Percentiles rank a stretch among this genome's conserved stretches.
phyloP scores from a whole-genome alignment of 352 stramenopile species.

The Phytophthora idaei region DNA sequence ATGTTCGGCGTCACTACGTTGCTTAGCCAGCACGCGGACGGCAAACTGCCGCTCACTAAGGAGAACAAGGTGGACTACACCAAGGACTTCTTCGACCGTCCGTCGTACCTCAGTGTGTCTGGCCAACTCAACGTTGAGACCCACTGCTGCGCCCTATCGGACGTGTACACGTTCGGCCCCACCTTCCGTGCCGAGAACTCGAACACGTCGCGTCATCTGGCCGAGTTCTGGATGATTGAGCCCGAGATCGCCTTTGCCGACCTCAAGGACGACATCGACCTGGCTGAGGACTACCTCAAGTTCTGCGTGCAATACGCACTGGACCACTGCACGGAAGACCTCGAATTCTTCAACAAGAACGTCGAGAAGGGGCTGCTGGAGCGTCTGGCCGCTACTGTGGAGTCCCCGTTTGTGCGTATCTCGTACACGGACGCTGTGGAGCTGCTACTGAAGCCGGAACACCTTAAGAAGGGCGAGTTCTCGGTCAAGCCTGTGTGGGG shows the following conservation, averaged over 20 bases:
- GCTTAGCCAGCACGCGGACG: constrained; percentile 80
- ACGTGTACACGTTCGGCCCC: constrained; percentile 98
- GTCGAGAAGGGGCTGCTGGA: constrained; percentile 90
- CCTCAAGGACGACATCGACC: constrained; percentile 93
- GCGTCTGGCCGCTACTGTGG: constrained; percentile 54
- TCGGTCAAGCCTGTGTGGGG: constrained; percentile 92
- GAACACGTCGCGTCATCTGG: constrained; percentile 97
- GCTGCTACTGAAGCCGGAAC: constrained; percentile 87
- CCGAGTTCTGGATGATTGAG: constrained; percentile 99
- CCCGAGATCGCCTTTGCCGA: constrained; percentile 92
- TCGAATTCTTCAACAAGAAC: constrained; percentile 95
- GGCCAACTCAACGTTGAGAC: constrained; percentile 97
- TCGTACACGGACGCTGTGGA: constrained; percentile 96
- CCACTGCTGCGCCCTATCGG: constrained; percentile 87
- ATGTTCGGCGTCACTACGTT: constrained; percentile 96
- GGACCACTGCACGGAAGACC: constrained; percentile 91
- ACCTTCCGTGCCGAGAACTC: constrained; percentile 99
- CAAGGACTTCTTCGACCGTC: constrained; percentile 92
- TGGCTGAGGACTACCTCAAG: constrained; percentile 97
- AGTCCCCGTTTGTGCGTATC: constrained; percentile 75
- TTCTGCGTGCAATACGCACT: constrained; percentile 94
- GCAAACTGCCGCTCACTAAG: constrained; percentile 62
- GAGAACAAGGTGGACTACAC: constrained; percentile 88
- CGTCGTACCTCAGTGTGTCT: constrained; percentile 94
- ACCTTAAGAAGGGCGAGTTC: constrained; percentile 89